Conservation (phyloP, 2,329 filamentous ascomycete genomes). For the Elsinoe batatas region DNA sequence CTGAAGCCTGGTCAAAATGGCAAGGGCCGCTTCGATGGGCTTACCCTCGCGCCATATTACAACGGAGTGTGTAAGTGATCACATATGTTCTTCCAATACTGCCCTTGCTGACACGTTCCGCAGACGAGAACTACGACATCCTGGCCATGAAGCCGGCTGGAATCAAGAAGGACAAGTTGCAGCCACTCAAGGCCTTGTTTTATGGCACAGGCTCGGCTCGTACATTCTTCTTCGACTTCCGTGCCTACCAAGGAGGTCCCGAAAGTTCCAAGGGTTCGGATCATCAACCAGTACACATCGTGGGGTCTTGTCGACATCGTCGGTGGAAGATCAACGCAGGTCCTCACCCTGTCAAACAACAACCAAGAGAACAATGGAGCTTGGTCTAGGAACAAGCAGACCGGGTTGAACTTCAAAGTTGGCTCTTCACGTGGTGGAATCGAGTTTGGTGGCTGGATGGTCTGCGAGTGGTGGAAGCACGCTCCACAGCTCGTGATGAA, state of each 20-base stretch:
- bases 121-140: background rate
- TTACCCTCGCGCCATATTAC: background rate
- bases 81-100: background rate
- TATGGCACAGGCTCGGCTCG: too few relatives aligned
- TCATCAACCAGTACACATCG: background rate
- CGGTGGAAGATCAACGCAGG: background rate
- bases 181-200: background rate
- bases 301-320: background rate
- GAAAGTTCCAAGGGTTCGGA: background rate
- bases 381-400: background rate
- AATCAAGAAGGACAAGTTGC: background rate
- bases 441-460: slow-evolving; percentile 15
- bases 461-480: slow-evolving; percentile 17
- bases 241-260: background rate
- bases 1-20: background rate
- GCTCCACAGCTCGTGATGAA: background rate
- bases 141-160: background rate
- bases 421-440: background rate
- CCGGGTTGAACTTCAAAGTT: background rate
- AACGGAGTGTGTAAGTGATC: background rate
- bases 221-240: background rate
- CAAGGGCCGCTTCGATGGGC: background rate
- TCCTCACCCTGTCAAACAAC: background rate
- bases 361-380: background rate
- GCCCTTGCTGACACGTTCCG: background rate